Evolutionary conservation across 164 flowering plant species (phyloP), one percentile per base, ranked within the genome.

Genomic region (Vitis amurensis): DNA sequence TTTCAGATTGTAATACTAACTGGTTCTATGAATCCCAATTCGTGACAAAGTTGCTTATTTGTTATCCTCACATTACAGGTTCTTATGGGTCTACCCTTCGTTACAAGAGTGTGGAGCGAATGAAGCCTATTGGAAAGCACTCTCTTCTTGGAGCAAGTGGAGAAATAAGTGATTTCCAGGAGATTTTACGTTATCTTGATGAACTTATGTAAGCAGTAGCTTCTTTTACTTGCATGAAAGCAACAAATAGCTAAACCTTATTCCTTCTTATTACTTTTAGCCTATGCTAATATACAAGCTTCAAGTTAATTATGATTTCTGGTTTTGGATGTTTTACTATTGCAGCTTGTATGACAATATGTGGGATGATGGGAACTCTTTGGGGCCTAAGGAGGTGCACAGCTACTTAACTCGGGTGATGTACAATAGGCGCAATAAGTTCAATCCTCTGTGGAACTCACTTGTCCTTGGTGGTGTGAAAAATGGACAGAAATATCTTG

Each of bases 351-450:
- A 87, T 77, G 99, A 95, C 76, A 88, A 91, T 74, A 95, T 93
- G 99, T 95, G 99, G 99, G 99, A 93, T 77, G 98, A 94, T 80
- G 95, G 91, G 27, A 94, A 94, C 76, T 90, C 98, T 50, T 76
- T 94, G 83, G 97, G 99, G 16, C 99, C 99, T 19, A 92, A 94
- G 71, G 96, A 92, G 80, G 87, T 94, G 63, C 99, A 90, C 81
- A 94, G 73, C 74, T 94, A 94, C 74, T 74, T 95, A 58, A 90
- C 86, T 58, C 74, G 91, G 51, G 75, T 89, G 59, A 89, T 89
- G 93, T 89, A 89, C n/a, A 87, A 89, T 67, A 77, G 93, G 49
- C 91, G 93, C 9, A 89, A 89, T 78, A 89, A 86, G 79, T 87
- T 89, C 62, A 69, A 89, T 76, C 99, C 99, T 29, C 76, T 93